Evolutionary conservation across 2,329 filamentous ascomycete species (phyloP).

Genomic region (Keithomyces neogunnii): DNA sequence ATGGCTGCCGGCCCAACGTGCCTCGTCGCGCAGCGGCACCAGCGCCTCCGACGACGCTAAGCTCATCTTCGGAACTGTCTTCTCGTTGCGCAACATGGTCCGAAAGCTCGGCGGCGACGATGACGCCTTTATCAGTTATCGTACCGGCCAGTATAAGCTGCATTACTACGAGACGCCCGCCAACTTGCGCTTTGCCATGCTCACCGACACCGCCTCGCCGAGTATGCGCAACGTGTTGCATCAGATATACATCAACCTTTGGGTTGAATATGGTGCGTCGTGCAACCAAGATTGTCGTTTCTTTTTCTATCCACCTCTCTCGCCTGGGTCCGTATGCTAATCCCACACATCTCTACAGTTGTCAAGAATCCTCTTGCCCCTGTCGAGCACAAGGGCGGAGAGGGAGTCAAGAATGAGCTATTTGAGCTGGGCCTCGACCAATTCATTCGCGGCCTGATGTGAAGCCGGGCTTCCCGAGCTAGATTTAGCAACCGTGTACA

Average conservation of each 20-base stretch:
- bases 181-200: conserved; percentile 91
- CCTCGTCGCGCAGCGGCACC: conserved; percentile 34
- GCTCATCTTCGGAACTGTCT: conserved; percentile 93
- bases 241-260: conserved; percentile 97
- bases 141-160: conserved; percentile 91
- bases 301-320: background rate
- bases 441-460: conserved; percentile 62
- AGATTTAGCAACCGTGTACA: too few relatives aligned
- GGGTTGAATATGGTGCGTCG: conserved; percentile 79
- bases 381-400: conserved; percentile 59
- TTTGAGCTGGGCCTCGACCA: conserved; percentile 68
- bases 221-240: conserved; percentile 93
- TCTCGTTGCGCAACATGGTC: conserved; percentile 93
- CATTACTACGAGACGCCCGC: conserved; percentile 99
- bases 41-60: conserved; percentile 74
- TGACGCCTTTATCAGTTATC: conserved; percentile 90
- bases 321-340: background rate
- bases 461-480: conserved; percentile 15
- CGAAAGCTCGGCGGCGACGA: conserved; percentile 90
- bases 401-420: conserved; percentile 62
- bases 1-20: conserved; percentile 54
- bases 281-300: background rate
- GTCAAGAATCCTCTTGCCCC: conserved; percentile 64
- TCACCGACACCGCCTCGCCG: conserved; percentile 80
- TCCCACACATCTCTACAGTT: conserved; percentile 32